Base-by-base conservation (phyloP, 768 basidiomycete species). In the Russula sp. region DNA sequence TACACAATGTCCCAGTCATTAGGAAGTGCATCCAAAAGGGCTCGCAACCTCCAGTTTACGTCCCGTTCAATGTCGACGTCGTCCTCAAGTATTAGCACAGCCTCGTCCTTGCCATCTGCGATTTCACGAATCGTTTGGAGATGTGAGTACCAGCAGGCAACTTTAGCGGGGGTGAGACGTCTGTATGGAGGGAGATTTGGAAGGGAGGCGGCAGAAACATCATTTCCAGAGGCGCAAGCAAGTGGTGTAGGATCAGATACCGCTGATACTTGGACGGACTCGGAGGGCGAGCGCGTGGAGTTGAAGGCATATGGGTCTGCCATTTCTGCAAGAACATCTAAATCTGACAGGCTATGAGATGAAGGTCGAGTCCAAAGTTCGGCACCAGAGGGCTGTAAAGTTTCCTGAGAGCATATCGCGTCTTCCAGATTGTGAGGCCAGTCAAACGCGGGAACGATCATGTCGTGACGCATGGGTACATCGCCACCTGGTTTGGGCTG, bases 31-130 rank as follows among this genome's bases (percentile, higher is more conserved):
- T 65, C 57, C 87, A 86, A 88, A 44, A 87, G 49, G 8, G 38
- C 61, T 50, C 67, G 62, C 50, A 83, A 71, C 30, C 81, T 79
- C 18, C 70, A 59, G 6, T 75, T 67, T 14, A 88, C 80, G 67
- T 90, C 83, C 34, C 73, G 76, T 74, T 92, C 90, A 83, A 90
- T 85, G 71, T 92, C 87, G 11, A 92, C 76, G 66, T 92, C 90
- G 70, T 91, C 90, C 73, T 91, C 90, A 8, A 90, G 76, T n/a
- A 91, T 78, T 10, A 90, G 62, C 0, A 79, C 76, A 2, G 81
- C 76, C 11, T 77, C 77, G 61, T 76, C 69, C 30, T 28, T 26
- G n/a, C 66, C 56, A 53, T 55, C 34, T 14, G 76, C 71, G 38
- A 87, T 77, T 3, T 65, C 74, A 24, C 76, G 79, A 34, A 90